phyloP scores from a whole-genome alignment of 2,329 filamentous ascomycete genomes.

The Thermoascus crustaceus region DNA sequence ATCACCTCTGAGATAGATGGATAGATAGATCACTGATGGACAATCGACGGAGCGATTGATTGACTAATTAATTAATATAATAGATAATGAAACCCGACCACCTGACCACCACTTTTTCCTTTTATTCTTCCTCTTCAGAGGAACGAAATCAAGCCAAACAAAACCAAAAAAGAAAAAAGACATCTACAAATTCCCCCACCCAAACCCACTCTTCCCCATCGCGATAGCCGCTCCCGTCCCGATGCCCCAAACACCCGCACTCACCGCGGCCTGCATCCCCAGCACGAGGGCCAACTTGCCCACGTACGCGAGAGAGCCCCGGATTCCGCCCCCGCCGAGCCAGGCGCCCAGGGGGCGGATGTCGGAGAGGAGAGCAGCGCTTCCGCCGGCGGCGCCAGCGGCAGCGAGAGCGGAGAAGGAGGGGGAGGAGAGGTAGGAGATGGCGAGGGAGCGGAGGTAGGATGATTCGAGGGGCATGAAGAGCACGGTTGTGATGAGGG shows the following conservation, averaged over 20 bases:
- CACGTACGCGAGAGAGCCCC: constrained; percentile 26
- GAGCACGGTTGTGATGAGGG: constrained; percentile 28
- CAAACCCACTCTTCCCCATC: constrained; percentile 33
- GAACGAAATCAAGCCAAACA: too few relatives aligned
- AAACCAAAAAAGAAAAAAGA: too few relatives aligned
- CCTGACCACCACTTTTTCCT: too few relatives aligned
- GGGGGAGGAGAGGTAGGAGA: constrained; percentile 27
- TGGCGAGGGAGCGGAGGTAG: constrained; percentile 32
- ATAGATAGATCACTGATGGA: too few relatives aligned
- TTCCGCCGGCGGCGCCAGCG: constrained; percentile 7
- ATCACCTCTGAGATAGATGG: too few relatives aligned
- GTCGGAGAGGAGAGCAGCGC: constrained; percentile 16
- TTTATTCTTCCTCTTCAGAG: too few relatives aligned
- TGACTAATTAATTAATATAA: too few relatives aligned
- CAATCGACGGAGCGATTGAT: too few relatives aligned
- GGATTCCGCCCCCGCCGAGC: constrained; percentile 25
- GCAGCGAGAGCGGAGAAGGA: too few relatives aligned
- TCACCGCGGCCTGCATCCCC: constrained; percentile 30
- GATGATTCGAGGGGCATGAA: constrained; percentile 35
- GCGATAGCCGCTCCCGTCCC: constrained; percentile 29
- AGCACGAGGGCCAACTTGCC: constrained; percentile 29
- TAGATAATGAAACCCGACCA: too few relatives aligned
- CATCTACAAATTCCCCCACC: constrained; percentile 25
- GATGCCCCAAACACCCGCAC: constrained; percentile 30
- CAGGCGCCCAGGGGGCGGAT: constrained; percentile 25